These are phyloP conservation scores for Puccinia triticina DNA, from an alignment of 1,284 basidiomycete genomes.

Conservation along the genomic window DNA sequence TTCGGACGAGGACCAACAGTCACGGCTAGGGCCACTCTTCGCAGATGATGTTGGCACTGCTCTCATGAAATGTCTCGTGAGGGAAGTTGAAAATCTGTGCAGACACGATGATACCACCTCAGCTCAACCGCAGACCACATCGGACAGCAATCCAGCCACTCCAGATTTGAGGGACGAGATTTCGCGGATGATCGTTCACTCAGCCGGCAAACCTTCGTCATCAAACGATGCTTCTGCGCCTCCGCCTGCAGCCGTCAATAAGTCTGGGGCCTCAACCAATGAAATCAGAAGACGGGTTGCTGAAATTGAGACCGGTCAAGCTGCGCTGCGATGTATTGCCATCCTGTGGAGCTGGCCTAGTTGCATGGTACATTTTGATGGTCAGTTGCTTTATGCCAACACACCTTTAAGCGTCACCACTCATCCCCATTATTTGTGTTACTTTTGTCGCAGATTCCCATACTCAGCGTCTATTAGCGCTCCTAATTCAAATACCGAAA, in stretches of 20 bases:
- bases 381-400: background rate
- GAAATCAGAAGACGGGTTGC: conserved; percentile 47
- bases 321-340: conserved; percentile 39
- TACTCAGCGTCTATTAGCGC: conserved; percentile 28
- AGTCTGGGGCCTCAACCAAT: conserved; percentile 43
- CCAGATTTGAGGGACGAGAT: conserved; percentile 4
- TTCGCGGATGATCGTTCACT: conserved; percentile 17
- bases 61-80: conserved; percentile 41
- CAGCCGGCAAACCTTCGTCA: background rate
- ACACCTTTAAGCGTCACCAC: background rate
- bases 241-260: background rate
- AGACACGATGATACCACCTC: conserved; percentile 11
- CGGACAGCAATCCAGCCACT: background rate
- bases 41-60: conserved; percentile 3
- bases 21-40: conserved; percentile 13
- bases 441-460: conserved; percentile 11
- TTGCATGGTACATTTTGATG: conserved; percentile 19
- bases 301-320: conserved; percentile 48
- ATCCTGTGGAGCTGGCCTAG: conserved; percentile 44
- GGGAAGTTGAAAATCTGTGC: conserved; percentile 47
- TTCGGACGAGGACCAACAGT: background rate
- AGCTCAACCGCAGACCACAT: background rate
- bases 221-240: background rate
- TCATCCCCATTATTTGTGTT: background rate
- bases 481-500: conserved; percentile 26